Percentiles rank a stretch among this genome's conserved stretches.
Conservation (phyloP, 2,329 filamentous ascomycete species). For the Emmonsiellopsis sp. region DNA sequence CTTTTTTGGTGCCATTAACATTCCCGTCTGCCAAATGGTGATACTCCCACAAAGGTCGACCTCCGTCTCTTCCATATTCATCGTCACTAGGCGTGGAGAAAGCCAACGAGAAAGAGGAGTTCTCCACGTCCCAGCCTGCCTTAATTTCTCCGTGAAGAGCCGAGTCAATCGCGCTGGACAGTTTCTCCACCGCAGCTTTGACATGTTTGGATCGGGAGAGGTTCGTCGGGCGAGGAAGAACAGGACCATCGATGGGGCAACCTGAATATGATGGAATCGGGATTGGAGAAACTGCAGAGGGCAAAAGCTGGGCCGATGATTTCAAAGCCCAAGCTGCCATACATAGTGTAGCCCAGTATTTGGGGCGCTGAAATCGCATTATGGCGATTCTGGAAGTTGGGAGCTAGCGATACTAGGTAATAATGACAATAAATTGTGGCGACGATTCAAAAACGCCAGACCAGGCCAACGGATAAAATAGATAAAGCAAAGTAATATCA, state of each 20-base stretch:
- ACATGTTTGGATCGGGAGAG: conserved; percentile 21
- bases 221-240: conserved; percentile 25
- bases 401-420: background rate
- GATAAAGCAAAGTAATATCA: no score
- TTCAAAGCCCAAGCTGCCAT: background rate
- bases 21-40: conserved; percentile 31
- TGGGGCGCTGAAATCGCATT: background rate
- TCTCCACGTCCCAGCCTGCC: conserved; percentile 27
- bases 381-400: background rate
- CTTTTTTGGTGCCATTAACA: conserved; percentile 23
- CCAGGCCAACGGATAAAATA: no score
- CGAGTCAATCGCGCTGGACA: conserved; percentile 22
- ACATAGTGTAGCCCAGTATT: background rate
- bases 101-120: conserved; percentile 33
- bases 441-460: no score
- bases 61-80: conserved; percentile 6
- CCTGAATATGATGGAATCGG: conserved; percentile 9
- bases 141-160: conserved; percentile 24
- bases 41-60: conserved; percentile 33
- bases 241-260: conserved; percentile 16
- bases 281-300: conserved; percentile 13
- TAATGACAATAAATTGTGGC: no score
- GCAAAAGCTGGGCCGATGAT: background rate
- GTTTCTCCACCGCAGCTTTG: conserved; percentile 18
- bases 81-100: conserved; percentile 25